phyloP scores from a whole-genome alignment of 2,329 filamentous ascomycete genomes.

The Fusarium chaquense region DNA sequence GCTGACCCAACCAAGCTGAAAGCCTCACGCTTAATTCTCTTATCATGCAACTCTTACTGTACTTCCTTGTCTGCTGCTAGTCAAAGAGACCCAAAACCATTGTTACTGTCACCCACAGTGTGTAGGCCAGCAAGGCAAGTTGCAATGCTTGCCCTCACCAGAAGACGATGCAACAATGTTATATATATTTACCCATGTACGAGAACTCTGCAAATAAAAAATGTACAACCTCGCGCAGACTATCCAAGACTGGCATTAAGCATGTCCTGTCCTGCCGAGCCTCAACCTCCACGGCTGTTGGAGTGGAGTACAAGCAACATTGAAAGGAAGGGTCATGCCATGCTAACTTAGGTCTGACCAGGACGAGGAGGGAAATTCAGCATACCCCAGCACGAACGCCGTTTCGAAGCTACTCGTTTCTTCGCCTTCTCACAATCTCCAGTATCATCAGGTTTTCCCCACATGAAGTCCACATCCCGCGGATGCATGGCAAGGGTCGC shows the following conservation, averaged over 20 bases:
- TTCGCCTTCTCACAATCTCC: conserved; percentile 34
- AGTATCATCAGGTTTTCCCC: conserved; percentile 42
- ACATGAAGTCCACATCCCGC: conserved; percentile 41
- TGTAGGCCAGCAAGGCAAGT: conserved; percentile 27
- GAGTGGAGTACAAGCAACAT: conserved; percentile 20
- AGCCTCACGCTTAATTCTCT: not conserved
- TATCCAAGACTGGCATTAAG: conserved; percentile 26
- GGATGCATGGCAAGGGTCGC: conserved; percentile 43
- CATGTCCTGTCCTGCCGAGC: conserved; percentile 35
- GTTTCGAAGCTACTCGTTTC: conserved; percentile 23
- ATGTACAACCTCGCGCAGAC: conserved; percentile 22
- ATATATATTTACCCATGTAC: conserved; percentile 33
- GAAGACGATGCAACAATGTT: conserved; percentile 7
- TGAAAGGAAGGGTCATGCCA: conserved; percentile 22
- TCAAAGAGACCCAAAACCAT: conserved; percentile 31
- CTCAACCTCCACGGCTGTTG: conserved; percentile 33
- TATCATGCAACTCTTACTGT: conserved; percentile 10
- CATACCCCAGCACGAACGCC: conserved; percentile 42
- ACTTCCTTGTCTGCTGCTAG: not conserved
- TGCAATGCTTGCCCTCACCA: conserved; percentile 25
- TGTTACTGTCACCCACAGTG: conserved; percentile 22
- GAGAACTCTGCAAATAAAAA: conserved; percentile 2
- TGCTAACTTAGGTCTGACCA: conserved; percentile 6
- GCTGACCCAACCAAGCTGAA: conserved; percentile 3
- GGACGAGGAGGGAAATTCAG: conserved; percentile 25